phyloP scores from a whole-genome alignment of 305 asterid species.

The Lippia alba region DNA sequence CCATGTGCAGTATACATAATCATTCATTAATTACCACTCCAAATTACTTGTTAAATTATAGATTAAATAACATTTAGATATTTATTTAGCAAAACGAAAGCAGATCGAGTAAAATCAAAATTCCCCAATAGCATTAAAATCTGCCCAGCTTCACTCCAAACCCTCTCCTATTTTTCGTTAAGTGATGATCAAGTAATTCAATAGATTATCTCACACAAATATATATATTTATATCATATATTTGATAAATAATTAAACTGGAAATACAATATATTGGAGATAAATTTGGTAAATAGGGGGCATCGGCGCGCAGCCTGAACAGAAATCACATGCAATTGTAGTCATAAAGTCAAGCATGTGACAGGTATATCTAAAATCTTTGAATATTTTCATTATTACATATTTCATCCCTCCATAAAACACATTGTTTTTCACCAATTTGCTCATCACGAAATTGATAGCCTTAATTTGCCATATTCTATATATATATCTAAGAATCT shows the following conservation, averaged over 20 bases:
- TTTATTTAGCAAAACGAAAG: too few relatives aligned
- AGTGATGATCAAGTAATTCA: too few relatives aligned
- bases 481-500: too few relatives aligned
- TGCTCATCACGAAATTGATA: too few relatives aligned
- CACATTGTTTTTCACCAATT: neutral
- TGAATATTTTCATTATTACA: neutral
- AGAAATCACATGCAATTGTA: slow-evolving; percentile 32
- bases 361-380: slow-evolving; percentile 26
- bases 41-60: neutral
- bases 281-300: neutral
- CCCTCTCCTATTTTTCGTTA: too few relatives aligned
- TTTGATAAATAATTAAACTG: neutral
- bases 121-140: too few relatives aligned
- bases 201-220: too few relatives aligned
- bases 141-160: too few relatives aligned
- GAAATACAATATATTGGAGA: neutral
- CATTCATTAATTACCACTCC: neutral
- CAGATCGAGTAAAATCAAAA: too few relatives aligned
- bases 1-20: neutral
- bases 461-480: too few relatives aligned
- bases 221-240: too few relatives aligned
- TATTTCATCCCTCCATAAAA: neutral
- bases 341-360: slow-evolving; percentile 32
- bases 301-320: slow-evolving; percentile 5
- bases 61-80: too few relatives aligned